phyloP scores from a whole-genome alignment of 73 alveolate species.

The Tetrahymena thermophila region DNA sequence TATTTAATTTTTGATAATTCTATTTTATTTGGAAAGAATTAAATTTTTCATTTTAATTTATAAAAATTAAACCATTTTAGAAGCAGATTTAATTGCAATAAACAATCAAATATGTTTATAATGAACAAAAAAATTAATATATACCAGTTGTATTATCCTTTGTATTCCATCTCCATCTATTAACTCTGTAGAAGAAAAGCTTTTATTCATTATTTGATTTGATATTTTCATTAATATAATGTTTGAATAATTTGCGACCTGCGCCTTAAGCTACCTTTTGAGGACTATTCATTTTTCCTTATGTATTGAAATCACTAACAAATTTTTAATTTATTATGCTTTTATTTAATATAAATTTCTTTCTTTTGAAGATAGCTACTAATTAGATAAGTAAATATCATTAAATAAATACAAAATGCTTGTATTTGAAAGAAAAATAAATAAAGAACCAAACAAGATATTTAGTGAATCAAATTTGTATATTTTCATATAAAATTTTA shows the following conservation, averaged over 20 bases:
- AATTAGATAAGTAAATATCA: not conserved
- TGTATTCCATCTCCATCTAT: constrained; percentile 43
- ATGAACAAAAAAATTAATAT: not conserved
- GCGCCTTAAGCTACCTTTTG: not conserved
- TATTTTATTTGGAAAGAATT: not conserved
- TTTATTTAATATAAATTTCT: not conserved
- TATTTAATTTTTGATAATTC: not conserved
- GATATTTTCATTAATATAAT: constrained; percentile 21
- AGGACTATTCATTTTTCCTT: not conserved
- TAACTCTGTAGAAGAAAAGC: constrained; percentile 21
- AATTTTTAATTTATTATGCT: not conserved
- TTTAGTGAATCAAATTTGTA: not conserved
- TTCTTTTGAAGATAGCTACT: not conserved
- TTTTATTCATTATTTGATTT: constrained; percentile 7
- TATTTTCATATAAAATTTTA: no score
- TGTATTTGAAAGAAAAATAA: not conserved
- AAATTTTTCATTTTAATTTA: not conserved
- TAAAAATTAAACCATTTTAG: no score
- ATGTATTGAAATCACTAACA: not conserved
- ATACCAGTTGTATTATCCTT: constrained; percentile 26
- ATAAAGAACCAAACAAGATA: not conserved
- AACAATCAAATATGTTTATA: not conserved
- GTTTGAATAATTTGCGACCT: constrained; percentile 22
- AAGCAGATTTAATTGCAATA: not conserved
- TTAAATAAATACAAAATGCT: not conserved